Evolutionary conservation across 306 rosid genomes (phyloP), one percentile per base, ranked within the genome.

Genomic region (Trifolium pratense): DNA sequence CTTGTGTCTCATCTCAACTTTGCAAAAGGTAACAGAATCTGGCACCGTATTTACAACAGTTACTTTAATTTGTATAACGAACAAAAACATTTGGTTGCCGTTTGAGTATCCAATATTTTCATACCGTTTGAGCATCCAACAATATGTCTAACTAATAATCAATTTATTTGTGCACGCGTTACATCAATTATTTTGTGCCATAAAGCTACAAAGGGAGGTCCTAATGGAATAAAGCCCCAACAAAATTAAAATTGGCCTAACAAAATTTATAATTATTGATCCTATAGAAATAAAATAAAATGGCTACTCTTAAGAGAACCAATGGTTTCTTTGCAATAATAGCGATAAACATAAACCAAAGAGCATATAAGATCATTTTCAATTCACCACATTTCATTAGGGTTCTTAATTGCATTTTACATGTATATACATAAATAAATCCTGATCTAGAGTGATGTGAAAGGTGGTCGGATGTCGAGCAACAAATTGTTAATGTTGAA

Each of bases 101-200:
- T 37, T 64, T 37, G 32, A 64, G 69, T 6, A 64, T 64, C 69
- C 69, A 64, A 64, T 64, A 37, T 64, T 64, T 64, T 40, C 31
- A 37, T 17, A 64, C 69, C 69, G 69, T 64, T 64, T 64, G 51
- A 64, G 48, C 31, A 37, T 37, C 31, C 31, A 37, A 63, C 18
- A 36, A 5, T 3, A 21, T 11, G 16, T 58, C 6, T 1, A 59
- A 59, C 29, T 18, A 48, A 31, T 7, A 29, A 64, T 64, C 48
- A 48, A 18, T 17, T 11, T 20, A 63, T 37, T 64, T 64, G n/a
- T 1, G 69, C 48, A 64, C 5, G 49, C 31, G 69, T 64, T 64
- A 64, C 51, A 64, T 64, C 69, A 64, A 39, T 64, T 18, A 17
- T 59, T 32, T 32, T 59, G 18, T 29, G 66, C 42, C 15, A 59